A percentile compares a stretch with the other conserved stretches of the same genome.
Conservation (phyloP, 331 rosid genomes). For the Dryas integrifolia region DNA sequence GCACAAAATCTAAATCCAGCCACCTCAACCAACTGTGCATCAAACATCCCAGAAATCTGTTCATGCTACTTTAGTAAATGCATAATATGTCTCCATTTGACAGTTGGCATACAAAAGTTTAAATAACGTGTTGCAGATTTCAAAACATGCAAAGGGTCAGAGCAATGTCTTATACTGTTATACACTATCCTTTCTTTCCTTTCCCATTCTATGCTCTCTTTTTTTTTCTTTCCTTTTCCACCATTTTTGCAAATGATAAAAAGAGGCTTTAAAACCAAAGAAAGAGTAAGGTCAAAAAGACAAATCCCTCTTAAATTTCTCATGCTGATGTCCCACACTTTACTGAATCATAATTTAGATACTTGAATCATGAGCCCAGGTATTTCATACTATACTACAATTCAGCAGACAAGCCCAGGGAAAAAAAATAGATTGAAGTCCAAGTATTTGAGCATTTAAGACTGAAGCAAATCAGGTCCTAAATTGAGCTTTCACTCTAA, state of each 20-base stretch:
- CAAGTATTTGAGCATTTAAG: not conserved
- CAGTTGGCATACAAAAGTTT: not conserved
- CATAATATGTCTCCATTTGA: not conserved
- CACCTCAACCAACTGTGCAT: not conserved
- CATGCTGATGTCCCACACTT: not conserved
- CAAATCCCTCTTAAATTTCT: not conserved
- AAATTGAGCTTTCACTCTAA: not conserved
- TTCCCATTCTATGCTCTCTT: not conserved
- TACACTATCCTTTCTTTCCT: not conserved
- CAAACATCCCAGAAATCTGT: not conserved
- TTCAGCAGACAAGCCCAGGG: too few species aligned
- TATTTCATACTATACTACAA: not conserved
- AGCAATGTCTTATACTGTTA: not conserved
- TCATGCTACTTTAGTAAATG: not conserved
- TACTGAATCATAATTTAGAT: not conserved
- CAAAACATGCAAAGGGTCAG: not conserved
- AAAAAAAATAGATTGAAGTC: not conserved
- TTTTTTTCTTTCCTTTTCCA: not conserved
- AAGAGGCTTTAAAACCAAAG: not conserved
- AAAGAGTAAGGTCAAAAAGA: not conserved
- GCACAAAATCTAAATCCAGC: not conserved
- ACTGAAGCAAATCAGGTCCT: not conserved
- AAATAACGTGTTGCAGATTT: not conserved
- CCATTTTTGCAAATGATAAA: not conserved
- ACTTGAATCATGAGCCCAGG: not conserved